Evolutionary conservation across 2,329 filamentous ascomycete genomes (phyloP), one percentile per base, ranked within the genome.

Genomic region (Botrytis squamosa): DNA sequence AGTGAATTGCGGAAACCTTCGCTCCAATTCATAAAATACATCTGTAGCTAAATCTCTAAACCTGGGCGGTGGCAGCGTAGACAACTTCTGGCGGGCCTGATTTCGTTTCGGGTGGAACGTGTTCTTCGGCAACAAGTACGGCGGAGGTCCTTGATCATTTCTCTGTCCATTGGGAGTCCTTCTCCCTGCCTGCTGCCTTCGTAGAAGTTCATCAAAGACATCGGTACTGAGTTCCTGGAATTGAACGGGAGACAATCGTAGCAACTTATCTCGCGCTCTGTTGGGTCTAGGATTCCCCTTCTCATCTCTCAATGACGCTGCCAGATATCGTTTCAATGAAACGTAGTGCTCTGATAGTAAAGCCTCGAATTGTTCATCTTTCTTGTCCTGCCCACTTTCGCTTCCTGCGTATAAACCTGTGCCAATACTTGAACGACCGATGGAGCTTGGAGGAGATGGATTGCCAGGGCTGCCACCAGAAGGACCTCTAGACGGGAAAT

Each of bases 181-280:
- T 75, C 89, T 84, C 71, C 87, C 87, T 70, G 87, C 86, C 77
- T 92, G 89, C 83, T 98, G 95, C 76, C 96, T 90, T 74, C 96
- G 91, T 78, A 97, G 87, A 77, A 98, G 86, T 84, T 99, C 96
- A 83, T 99, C 96, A 84, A 93, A 98, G 59, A 99, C 95, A 84
- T 99, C 96, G 74, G 95, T 98, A 83, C 95, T 98, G 76, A 99
- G 88, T 84, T 99, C 96, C 83, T 97, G 94, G 83, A 99, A 98
- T 83, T 99, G 96, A 42, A 97, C 93, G 1, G 92, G 87, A 0
- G 95, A 97, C 70, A 99, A 88, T 74, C 95, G 90, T 75, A 98
- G 87, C 73, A 98, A 87, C 86, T 99, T 99, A 83, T 98, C 96
- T 80, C 95, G 91, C 73, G 96, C 96, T 83, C 95, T 92, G 83